Conservation (phyloP, 1,139 yeast genomes). For the Eremothecium cymbalariae region DNA sequence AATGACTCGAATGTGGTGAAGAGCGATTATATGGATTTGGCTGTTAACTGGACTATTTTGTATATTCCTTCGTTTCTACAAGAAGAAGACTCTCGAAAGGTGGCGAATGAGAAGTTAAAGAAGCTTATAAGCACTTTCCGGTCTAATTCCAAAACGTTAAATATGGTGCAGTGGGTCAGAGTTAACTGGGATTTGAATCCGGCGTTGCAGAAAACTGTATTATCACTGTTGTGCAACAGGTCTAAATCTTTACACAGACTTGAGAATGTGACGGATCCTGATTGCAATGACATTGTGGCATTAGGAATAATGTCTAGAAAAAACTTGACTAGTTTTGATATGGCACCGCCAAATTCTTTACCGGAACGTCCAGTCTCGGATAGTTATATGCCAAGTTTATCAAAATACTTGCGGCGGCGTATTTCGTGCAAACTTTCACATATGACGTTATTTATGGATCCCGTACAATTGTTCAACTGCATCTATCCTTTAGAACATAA, state of each 20-base stretch:
- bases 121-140: constrained; percentile 26
- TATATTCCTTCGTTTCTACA: constrained; percentile 26
- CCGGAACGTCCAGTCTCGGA: constrained; percentile 30
- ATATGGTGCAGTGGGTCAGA: constrained; percentile 33
- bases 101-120: constrained; percentile 27
- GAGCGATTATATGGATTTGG: constrained; percentile 29
- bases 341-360: constrained; percentile 37
- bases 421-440: constrained; percentile 28
- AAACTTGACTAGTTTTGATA: constrained; percentile 33
- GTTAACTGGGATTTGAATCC: constrained; percentile 37
- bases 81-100: constrained; percentile 26
- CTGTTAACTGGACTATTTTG: constrained; percentile 31
- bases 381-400: constrained; percentile 29
- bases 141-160: constrained; percentile 20
- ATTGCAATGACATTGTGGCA: constrained; percentile 32
- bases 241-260: constrained; percentile 31
- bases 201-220: constrained; percentile 26
- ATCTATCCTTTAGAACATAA: constrained; percentile 27
- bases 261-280: constrained; percentile 36
- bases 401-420: constrained; percentile 24
- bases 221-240: constrained; percentile 25
- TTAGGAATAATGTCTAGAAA: constrained; percentile 21
- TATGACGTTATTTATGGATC: constrained; percentile 35
- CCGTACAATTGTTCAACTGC: constrained; percentile 32
- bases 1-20: constrained; percentile 33